These are phyloP conservation scores for Lanmaoa rubissima DNA, from an alignment of 768 basidiomycete species.

Conservation along the genomic window DNA sequence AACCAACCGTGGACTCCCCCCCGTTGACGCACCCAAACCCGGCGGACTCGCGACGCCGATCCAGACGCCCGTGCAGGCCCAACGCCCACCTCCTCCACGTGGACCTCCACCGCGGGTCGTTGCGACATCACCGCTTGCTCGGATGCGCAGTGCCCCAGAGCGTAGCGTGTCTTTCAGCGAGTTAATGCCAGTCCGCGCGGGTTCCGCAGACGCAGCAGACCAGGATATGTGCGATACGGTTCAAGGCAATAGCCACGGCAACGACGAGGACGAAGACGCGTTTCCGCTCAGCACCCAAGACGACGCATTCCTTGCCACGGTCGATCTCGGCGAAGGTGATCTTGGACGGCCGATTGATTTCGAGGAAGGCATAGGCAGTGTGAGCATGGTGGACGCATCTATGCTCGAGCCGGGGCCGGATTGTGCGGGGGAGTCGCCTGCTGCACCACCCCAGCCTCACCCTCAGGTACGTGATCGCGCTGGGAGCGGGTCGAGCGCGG, in stretches of 20 bases:
- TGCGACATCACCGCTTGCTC: constrained; percentile 15
- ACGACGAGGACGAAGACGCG: constrained; percentile 28
- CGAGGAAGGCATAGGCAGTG: constrained; percentile 34
- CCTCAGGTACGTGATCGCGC: constrained; percentile 7
- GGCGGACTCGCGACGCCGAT: constrained; percentile 34
- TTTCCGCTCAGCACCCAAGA: constrained; percentile 64
- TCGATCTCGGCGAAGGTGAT: constrained; percentile 51
- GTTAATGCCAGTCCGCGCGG: not conserved
- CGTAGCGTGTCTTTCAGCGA: constrained; percentile 12
- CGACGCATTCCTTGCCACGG: constrained; percentile 58
- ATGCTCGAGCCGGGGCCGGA: constrained; percentile 1
- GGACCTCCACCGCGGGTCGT: constrained; percentile 2
- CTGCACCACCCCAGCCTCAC: not conserved
- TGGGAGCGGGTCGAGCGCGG: not conserved
- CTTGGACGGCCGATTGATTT: constrained; percentile 38
- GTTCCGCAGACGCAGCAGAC: constrained; percentile 1
- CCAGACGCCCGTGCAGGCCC: constrained; percentile 34
- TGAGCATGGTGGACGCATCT: constrained; percentile 9
- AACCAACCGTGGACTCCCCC: not conserved
- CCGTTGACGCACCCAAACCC: not conserved
- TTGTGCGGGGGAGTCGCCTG: not conserved
- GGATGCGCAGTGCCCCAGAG: constrained; percentile 8
- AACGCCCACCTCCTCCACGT: constrained; percentile 24
- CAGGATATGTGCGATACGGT: not conserved
- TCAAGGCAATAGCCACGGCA: constrained; percentile 28